Percentiles rank a stretch among this genome's conserved stretches.
Conservation (phyloP, 768 basidiomycete species). For the Suillus spraguei region DNA sequence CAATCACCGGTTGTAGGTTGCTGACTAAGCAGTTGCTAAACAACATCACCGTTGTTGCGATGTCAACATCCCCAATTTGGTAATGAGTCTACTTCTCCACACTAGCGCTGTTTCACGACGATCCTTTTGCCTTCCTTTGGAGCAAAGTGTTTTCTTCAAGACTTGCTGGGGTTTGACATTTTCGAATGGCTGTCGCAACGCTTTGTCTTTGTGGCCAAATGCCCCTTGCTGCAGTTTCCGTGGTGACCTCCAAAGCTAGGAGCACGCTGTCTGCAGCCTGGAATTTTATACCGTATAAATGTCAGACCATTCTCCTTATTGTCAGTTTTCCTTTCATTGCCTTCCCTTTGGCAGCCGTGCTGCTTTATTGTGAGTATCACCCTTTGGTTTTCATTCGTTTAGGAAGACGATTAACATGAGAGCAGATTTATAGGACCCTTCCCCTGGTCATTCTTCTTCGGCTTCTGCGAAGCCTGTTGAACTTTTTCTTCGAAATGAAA, state of each 20-base stretch:
- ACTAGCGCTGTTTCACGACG: constrained; percentile 2
- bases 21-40: constrained; percentile 19
- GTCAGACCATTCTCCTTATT: constrained; percentile 19
- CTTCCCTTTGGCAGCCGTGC: constrained; percentile 53
- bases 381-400: neutral
- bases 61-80: constrained; percentile 18
- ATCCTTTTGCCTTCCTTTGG: neutral
- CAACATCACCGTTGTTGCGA: constrained; percentile 1
- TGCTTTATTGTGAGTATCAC: constrained; percentile 33
- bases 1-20: constrained; percentile 15
- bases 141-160: constrained; percentile 1
- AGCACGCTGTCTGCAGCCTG: constrained; percentile 3
- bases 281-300: constrained; percentile 3
- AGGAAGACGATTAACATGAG: neutral
- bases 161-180: constrained; percentile 1
- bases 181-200: constrained; percentile 13
- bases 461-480: constrained; percentile 49
- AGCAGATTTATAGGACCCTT: constrained; percentile 23
- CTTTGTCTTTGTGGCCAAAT: constrained; percentile 2
- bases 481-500: constrained; percentile 48
- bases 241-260: constrained; percentile 9
- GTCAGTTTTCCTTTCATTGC: constrained; percentile 21
- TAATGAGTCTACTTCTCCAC: constrained; percentile 2
- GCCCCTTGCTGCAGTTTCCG: constrained; percentile 9
- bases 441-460: constrained; percentile 38